Conservation (phyloP, 106 monocot genomes). For the Agapanthus africanus region DNA sequence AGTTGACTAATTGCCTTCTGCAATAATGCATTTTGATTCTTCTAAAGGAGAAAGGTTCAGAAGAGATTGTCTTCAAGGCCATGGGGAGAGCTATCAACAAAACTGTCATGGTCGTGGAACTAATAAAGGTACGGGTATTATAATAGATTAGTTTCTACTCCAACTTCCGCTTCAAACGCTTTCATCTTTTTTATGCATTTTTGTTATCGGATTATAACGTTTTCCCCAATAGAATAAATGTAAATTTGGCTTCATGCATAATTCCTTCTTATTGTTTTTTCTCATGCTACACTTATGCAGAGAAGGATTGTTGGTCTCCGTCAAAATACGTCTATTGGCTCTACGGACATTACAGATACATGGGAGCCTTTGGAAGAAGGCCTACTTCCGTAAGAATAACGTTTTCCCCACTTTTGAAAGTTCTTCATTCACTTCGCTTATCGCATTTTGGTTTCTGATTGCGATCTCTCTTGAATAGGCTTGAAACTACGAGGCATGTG, state of each 20-base stretch:
- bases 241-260: background rate
- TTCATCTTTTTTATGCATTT: background rate
- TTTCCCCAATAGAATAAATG: too few relatives aligned
- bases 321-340: slow-evolving; percentile 44
- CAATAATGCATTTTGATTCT: background rate
- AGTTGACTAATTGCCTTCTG: background rate
- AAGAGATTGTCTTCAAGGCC: slow-evolving; percentile 82
- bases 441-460: background rate
- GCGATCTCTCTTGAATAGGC: slow-evolving; percentile 10
- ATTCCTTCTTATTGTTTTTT: background rate
- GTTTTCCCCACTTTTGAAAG: too few relatives aligned
- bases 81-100: slow-evolving; percentile 97
- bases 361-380: slow-evolving; percentile 76
- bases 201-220: background rate
- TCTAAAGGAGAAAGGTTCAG: slow-evolving; percentile 60
- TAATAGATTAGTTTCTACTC: background rate
- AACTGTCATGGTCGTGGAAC: slow-evolving; percentile 77
- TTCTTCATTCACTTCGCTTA: background rate
- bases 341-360: slow-evolving; percentile 59
- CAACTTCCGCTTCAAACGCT: background rate
- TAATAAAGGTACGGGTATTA: slow-evolving; percentile 69
- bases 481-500: slow-evolving; percentile 49
- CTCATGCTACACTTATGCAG: slow-evolving; percentile 11
- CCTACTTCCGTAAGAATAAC: slow-evolving; percentile 64
- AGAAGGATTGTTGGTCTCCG: slow-evolving; percentile 60